Evolutionary conservation across 2,329 filamentous ascomycete species (phyloP).

Genomic region (Xylaria digitata): DNA sequence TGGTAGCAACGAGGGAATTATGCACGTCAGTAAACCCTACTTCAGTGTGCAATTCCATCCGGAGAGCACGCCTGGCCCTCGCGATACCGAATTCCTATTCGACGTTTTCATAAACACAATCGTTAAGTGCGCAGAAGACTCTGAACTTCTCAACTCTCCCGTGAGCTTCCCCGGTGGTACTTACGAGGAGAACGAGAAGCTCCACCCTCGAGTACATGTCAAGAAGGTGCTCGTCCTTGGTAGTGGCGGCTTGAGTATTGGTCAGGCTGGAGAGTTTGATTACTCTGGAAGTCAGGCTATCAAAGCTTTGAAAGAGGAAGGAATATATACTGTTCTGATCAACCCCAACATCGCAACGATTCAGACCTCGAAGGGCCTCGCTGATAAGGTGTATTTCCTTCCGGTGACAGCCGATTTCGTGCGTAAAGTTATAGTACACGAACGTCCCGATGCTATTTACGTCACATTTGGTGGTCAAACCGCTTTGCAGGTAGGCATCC

Average conservation of each 20-base stretch:
- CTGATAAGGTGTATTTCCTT: constrained; percentile 98
- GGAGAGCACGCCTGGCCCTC: constrained; percentile 93
- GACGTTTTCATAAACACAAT: constrained; percentile 95
- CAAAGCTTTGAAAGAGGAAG: constrained; percentile 97
- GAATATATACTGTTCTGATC: constrained; percentile 96
- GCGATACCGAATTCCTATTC: constrained; percentile 96
- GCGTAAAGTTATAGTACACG: constrained; percentile 94
- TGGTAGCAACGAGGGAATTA: constrained; percentile 96
- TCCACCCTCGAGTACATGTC: constrained; percentile 82
- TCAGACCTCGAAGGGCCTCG: constrained; percentile 96
- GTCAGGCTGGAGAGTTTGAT: constrained; percentile 97
- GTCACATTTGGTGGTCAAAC: constrained; percentile 98
- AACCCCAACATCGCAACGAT: constrained; percentile 99
- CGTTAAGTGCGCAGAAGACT: constrained; percentile 74
- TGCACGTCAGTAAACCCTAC: constrained; percentile 85
- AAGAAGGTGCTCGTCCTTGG: constrained; percentile 97
- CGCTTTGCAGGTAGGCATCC: constrained; percentile 94
- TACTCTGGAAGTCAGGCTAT: constrained; percentile 99
- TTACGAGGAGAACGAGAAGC: constrained; percentile 78
- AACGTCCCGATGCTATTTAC: constrained; percentile 96
- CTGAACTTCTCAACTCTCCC: constrained; percentile 74
- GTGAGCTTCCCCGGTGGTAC: constrained; percentile 90
- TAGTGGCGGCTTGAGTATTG: constrained; percentile 94
- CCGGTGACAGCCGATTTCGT: constrained; percentile 98
- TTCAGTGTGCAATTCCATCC: constrained; percentile 99